phyloP scores from a whole-genome alignment of 1,284 basidiomycete genomes.

The Ceratobasidium sp. region DNA sequence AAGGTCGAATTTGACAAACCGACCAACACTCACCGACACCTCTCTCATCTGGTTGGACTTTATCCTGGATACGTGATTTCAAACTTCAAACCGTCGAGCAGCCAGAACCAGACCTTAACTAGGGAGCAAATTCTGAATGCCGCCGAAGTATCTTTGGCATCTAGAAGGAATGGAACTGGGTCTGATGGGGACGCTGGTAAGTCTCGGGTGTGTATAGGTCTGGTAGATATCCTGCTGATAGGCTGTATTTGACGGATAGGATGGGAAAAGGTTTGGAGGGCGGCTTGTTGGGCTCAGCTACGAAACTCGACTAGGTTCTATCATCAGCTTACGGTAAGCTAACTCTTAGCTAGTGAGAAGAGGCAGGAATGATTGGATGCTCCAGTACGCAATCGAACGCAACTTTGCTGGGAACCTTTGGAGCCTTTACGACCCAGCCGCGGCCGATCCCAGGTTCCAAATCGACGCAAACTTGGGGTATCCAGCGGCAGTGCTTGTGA shows the following conservation, averaged over 20 bases:
- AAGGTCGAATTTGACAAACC: conserved; percentile 77
- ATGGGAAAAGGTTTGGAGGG: conserved; percentile 84
- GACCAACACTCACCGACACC: conserved; percentile 77
- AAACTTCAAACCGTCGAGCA: conserved; percentile 59
- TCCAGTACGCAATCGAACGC: conserved; percentile 70
- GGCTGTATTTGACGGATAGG: conserved; percentile 52
- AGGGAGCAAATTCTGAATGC: conserved; percentile 69
- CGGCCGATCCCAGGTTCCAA: conserved; percentile 72
- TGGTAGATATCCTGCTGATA: neutral
- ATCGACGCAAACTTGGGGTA: conserved; percentile 82
- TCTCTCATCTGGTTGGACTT: conserved; percentile 80
- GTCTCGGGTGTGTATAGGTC: neutral
- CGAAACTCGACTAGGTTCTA: conserved; percentile 72
- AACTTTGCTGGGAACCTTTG: conserved; percentile 77
- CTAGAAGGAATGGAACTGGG: conserved; percentile 78
- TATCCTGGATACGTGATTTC: conserved; percentile 80
- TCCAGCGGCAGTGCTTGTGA: conserved; percentile 74
- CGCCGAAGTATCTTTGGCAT: conserved; percentile 69
- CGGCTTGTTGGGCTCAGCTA: conserved; percentile 80
- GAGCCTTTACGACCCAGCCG: conserved; percentile 70
- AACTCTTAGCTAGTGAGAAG: neutral
- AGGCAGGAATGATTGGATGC: too few species aligned
- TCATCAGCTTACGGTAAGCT: conserved; percentile 71
- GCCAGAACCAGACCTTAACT: conserved; percentile 11
- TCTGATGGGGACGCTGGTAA: conserved; percentile 74